A percentile compares a stretch with the other conserved stretches of the same genome.
phyloP scores from a whole-genome alignment of 192 early-diverging fungal species.

The Kappamyces sp. region DNA sequence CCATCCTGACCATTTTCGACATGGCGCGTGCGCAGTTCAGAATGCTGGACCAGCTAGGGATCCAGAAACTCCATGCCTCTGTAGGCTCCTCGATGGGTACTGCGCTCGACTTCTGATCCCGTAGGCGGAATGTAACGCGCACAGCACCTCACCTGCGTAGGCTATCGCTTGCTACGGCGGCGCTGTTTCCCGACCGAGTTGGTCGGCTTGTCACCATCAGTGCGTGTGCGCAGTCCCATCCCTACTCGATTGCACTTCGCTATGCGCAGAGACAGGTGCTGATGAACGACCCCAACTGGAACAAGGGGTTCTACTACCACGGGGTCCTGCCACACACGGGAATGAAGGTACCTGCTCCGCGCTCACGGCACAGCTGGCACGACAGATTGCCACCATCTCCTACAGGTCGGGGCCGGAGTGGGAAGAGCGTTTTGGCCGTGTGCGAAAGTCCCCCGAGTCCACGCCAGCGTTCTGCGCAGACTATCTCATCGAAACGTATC shows the following conservation, averaged over 20 bases:
- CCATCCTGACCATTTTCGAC: conserved; percentile 87
- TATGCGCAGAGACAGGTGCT: conserved; percentile 88
- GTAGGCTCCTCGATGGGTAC: conserved; percentile 92
- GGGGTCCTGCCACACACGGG: conserved; percentile 82
- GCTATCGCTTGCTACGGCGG: conserved; percentile 70
- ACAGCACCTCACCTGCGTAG: too few species aligned
- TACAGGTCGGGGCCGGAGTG: conserved; percentile 98
- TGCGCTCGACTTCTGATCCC: conserved; percentile 53
- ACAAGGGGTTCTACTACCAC: conserved; percentile 89
- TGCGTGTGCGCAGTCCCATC: conserved; percentile 89
- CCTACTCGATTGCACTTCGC: conserved; percentile 90
- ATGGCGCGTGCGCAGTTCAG: conserved; percentile 94
- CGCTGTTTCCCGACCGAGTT: conserved; percentile 78
- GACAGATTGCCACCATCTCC: conserved; percentile 84
- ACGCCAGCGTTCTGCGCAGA: conserved; percentile 83
- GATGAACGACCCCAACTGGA: conserved; percentile 95
- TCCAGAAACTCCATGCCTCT: conserved; percentile 75
- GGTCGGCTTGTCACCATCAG: conserved; percentile 77
- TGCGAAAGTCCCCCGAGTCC: conserved; percentile 65
- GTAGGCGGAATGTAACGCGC: conserved; percentile 14
- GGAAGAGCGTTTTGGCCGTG: conserved; percentile 90
- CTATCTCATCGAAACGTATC: conserved; percentile 91
- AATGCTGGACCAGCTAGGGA: conserved; percentile 72
- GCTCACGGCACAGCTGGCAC: conserved; percentile 54
- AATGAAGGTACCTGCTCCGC: conserved; percentile 62